Conservation (phyloP, 345 rosid genomes). For the Pugionium cornutum region DNA sequence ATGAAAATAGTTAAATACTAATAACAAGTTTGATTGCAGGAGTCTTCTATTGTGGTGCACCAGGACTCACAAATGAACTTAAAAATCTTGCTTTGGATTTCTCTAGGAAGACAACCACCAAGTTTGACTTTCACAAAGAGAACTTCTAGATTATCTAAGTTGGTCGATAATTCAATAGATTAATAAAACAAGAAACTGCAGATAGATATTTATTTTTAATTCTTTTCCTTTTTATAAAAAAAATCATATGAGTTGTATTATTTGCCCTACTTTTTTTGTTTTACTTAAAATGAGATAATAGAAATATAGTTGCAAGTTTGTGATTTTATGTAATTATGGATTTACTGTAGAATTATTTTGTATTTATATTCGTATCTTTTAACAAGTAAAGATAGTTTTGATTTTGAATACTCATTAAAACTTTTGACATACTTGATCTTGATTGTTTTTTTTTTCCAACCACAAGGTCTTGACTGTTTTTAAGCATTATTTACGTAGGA, state of each 20-base stretch:
- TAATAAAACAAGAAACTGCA: conserved; percentile 24
- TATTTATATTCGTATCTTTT: not conserved
- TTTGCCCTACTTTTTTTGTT: not conserved
- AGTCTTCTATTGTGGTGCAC: conserved; percentile 91
- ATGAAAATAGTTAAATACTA: not conserved
- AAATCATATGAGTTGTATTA: conserved; percentile 25
- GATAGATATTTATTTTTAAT: conserved; percentile 22
- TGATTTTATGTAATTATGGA: conserved; percentile 29
- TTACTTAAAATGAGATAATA: conserved; percentile 4
- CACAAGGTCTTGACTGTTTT: too few relatives aligned
- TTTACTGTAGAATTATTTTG: not conserved
- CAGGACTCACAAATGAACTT: conserved; percentile 63
- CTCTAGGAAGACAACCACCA: conserved; percentile 75
- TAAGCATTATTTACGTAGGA: too few relatives aligned
- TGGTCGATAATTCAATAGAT: conserved; percentile 3
- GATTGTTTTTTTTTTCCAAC: too few relatives aligned
- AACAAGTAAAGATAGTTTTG: conserved; percentile 13
- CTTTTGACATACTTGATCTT: not conserved
- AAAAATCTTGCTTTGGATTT: conserved; percentile 69
- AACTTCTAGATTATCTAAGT: conserved; percentile 51
- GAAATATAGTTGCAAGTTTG: conserved; percentile 9
- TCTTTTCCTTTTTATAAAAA: conserved; percentile 14
- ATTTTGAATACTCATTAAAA: not conserved
- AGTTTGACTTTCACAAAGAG: conserved; percentile 91
- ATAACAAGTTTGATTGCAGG: conserved; percentile 52